Evolutionary conservation across 768 basidiomycete species (phyloP).

Genomic region (Russula ochroleuca): DNA sequence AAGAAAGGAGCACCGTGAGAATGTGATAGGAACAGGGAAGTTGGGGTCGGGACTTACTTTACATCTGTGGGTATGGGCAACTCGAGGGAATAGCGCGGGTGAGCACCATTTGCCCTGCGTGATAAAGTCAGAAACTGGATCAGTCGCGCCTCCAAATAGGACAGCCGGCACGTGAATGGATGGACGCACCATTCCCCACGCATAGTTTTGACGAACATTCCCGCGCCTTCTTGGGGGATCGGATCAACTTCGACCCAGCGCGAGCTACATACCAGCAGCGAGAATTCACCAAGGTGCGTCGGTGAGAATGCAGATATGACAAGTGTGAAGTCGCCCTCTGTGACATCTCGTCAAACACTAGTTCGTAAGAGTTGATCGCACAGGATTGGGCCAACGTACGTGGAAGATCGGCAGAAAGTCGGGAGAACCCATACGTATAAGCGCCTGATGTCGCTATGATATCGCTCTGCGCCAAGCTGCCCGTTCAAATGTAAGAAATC

Average conservation of each 20-base stretch:
- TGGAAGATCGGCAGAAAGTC: constrained; percentile 46
- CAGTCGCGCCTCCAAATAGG: not conserved
- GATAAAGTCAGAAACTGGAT: constrained; percentile 45
- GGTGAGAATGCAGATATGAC: constrained; percentile 86
- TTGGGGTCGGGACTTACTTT: constrained; percentile 42
- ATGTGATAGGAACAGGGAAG: not conserved
- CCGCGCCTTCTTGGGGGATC: constrained; percentile 84
- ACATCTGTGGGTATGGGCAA: constrained; percentile 51
- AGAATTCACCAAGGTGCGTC: constrained; percentile 59
- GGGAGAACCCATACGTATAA: constrained; percentile 75
- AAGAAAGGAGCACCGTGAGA: not conserved
- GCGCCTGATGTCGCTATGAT: constrained; percentile 70
- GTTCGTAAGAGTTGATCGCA: not conserved
- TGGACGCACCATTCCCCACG: constrained; percentile 69
- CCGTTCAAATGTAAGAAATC: not conserved
- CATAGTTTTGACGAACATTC: constrained; percentile 72
- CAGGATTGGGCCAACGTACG: constrained; percentile 40
- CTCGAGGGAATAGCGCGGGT: constrained; percentile 64
- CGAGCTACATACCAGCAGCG: constrained; percentile 59
- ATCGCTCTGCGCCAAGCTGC: constrained; percentile 59
- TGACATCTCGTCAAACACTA: not conserved
- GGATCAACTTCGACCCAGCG: constrained; percentile 54
- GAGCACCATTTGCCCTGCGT: constrained; percentile 61
- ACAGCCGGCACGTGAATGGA: not conserved
- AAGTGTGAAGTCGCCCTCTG: constrained; percentile 78